Percentiles rank a stretch among this genome's conserved stretches.
phyloP scores from a whole-genome alignment of 192 early-diverging fungal genomes.

The Mortierella claussenii region DNA sequence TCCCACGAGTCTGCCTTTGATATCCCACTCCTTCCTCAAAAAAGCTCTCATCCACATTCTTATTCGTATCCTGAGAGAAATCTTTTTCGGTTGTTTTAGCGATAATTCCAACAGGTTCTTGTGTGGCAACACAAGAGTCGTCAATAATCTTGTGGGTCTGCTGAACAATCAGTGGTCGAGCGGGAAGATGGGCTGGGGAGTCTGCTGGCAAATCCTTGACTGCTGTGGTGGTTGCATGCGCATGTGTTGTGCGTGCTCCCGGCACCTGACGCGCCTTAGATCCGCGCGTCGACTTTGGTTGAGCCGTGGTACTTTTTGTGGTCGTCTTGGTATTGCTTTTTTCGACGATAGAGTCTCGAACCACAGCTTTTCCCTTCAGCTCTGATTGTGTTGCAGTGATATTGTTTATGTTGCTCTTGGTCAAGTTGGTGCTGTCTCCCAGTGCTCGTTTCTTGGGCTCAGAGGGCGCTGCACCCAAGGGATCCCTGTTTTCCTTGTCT shows the following conservation, averaged over 20 bases:
- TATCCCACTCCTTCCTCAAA: no score
- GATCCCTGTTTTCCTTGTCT: conserved; percentile 31
- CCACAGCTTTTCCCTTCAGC: conserved; percentile 6
- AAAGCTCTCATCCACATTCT: no score
- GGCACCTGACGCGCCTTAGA: neutral
- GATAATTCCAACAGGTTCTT: no score
- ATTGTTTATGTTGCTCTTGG: conserved; percentile 1
- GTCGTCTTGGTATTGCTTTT: neutral
- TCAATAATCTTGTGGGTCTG: no score
- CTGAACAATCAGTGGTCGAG: no score
- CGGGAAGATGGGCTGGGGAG: no score
- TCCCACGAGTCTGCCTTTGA: no score
- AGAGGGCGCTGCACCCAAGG: neutral
- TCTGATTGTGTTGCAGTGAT: neutral
- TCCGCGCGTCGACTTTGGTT: neutral
- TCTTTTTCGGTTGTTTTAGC: no score
- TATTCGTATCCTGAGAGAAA: no score
- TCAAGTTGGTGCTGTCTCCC: conserved; percentile 16
- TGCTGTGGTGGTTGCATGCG: no score
- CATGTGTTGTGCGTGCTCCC: neutral
- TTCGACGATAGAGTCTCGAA: neutral
- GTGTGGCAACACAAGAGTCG: no score
- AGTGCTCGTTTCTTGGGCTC: conserved; percentile 1
- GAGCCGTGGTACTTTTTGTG: neutral
- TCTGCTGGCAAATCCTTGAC: no score